A percentile compares a stretch with the other conserved stretches of the same genome.
Evolutionary conservation across 176 grass and related monocot species (phyloP).

Genomic region (Oryza nivara): DNA sequence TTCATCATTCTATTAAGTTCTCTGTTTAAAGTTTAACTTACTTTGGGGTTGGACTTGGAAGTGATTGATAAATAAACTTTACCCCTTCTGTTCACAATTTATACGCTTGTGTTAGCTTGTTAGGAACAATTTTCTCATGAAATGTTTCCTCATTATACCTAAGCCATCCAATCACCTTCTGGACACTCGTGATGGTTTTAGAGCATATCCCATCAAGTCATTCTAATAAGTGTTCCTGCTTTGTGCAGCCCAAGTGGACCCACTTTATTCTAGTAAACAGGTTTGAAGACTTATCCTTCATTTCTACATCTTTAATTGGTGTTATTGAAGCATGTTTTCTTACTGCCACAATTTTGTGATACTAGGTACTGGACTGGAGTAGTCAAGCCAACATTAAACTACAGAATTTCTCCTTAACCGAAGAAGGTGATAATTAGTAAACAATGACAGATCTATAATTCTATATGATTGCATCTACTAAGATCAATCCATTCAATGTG

Average conservation of each 20-base stretch:
- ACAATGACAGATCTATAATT: not conserved
- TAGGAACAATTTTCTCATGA: not conserved
- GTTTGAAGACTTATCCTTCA: slow-evolving; percentile 1
- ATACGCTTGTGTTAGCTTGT: not conserved
- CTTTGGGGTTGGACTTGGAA: not conserved
- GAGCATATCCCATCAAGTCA: not conserved
- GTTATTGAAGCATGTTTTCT: not conserved
- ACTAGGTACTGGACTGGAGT: slow-evolving; percentile 4
- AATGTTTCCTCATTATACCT: not conserved
- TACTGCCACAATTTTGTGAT: not conserved
- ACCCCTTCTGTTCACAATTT: not conserved
- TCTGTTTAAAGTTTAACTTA: too few relatives aligned
- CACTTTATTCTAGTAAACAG: slow-evolving; percentile 3
- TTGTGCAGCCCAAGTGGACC: slow-evolving; percentile 9
- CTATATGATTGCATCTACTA: not conserved
- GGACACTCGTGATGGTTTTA: not conserved
- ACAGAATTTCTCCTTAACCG: slow-evolving; percentile 11
- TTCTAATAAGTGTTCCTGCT: slow-evolving; percentile 11
- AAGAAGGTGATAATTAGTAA: not conserved
- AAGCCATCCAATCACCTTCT: not conserved
- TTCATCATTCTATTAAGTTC: too few relatives aligned
- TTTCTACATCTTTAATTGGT: not conserved
- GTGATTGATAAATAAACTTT: not conserved
- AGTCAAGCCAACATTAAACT: not conserved
- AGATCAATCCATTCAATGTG: not conserved